Evolutionary conservation across 441 rosid species (phyloP).

Genomic region (Pelargonium hybrid): DNA sequence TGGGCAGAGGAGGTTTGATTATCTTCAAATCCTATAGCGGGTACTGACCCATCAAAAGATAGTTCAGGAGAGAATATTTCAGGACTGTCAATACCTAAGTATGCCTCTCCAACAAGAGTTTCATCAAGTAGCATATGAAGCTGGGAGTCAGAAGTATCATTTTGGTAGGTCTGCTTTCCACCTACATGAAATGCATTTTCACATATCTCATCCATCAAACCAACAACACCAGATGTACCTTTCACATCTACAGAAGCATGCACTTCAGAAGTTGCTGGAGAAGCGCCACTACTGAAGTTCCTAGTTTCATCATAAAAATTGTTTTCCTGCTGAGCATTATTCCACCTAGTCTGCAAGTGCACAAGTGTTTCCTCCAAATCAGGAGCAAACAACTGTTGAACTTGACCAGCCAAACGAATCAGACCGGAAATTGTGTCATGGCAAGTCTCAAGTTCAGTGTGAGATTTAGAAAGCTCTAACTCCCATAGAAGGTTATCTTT

Average conservation of each 20-base stretch:
- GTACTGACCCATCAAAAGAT: slow-evolving; percentile 34
- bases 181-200: slow-evolving; percentile 66
- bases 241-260: slow-evolving; percentile 26
- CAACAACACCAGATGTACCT: slow-evolving; percentile 27
- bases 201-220: slow-evolving; percentile 73
- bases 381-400: slow-evolving; percentile 84
- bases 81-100: slow-evolving; percentile 29
- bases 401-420: slow-evolving; percentile 65
- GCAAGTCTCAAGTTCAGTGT: slow-evolving; percentile 65
- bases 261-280: slow-evolving; percentile 36
- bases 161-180: slow-evolving; percentile 31
- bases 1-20: slow-evolving; percentile 45
- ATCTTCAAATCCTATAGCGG: slow-evolving; percentile 34
- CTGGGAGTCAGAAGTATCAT: slow-evolving; percentile 34
- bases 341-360: slow-evolving; percentile 86
- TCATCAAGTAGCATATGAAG: slow-evolving; percentile 31
- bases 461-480: slow-evolving; percentile 66
- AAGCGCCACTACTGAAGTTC: slow-evolving; percentile 19
- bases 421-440: slow-evolving; percentile 74
- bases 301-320: slow-evolving; percentile 28
- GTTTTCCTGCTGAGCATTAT: slow-evolving; percentile 45
- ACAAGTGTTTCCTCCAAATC: slow-evolving; percentile 79
- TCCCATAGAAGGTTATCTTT: slow-evolving; percentile 60
- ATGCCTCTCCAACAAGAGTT: slow-evolving; percentile 34
- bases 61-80: slow-evolving; percentile 30